Conservation (phyloP, 352 stramenopile genomes). For the Pythium biforme region DNA sequence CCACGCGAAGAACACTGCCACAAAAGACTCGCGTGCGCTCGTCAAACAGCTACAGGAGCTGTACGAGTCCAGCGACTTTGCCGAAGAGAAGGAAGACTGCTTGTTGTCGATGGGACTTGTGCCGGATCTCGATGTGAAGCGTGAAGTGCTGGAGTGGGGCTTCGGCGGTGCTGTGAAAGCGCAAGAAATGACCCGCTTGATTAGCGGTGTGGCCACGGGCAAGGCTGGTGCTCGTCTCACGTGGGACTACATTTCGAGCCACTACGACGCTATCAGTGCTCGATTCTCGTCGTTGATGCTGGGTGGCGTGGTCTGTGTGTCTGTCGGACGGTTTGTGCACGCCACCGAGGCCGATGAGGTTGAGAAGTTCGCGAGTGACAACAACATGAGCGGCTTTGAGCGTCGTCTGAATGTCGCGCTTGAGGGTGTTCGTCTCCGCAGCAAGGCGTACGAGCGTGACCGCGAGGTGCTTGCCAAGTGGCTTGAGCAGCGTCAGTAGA, state of each 20-base stretch:
- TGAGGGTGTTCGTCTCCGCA: slow-evolving; percentile 62
- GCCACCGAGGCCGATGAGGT: slow-evolving; percentile 50
- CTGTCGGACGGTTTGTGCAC: slow-evolving; percentile 48
- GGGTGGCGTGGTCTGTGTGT: slow-evolving; percentile 38
- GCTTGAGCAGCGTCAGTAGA: slow-evolving; percentile 29
- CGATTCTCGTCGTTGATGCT: slow-evolving; percentile 62
- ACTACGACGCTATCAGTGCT: slow-evolving; percentile 56
- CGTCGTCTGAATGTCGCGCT: slow-evolving; percentile 54
- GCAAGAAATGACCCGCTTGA: slow-evolving; percentile 60
- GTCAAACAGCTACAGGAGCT: slow-evolving; percentile 60
- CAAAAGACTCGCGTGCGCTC: slow-evolving; percentile 11
- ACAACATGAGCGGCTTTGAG: slow-evolving; percentile 57
- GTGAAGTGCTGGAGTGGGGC: slow-evolving; percentile 73
- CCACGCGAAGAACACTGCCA: slow-evolving; percentile 25
- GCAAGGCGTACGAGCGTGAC: slow-evolving; percentile 43
- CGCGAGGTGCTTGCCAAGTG: slow-evolving; percentile 56
- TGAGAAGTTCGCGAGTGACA: slow-evolving; percentile 50
- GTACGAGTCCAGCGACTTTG: slow-evolving; percentile 62
- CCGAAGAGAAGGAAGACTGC: slow-evolving; percentile 65
- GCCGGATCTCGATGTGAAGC: slow-evolving; percentile 38
- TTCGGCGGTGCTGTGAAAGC: slow-evolving; percentile 50
- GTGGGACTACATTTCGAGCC: slow-evolving; percentile 67
- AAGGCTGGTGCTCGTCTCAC: slow-evolving; percentile 43
- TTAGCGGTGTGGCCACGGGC: slow-evolving; percentile 56
- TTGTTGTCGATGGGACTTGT: slow-evolving; percentile 55